These are phyloP conservation scores for Protoeuglena noctilucae DNA, from an alignment of 139 green algal genomes.

Conservation along the genomic window DNA sequence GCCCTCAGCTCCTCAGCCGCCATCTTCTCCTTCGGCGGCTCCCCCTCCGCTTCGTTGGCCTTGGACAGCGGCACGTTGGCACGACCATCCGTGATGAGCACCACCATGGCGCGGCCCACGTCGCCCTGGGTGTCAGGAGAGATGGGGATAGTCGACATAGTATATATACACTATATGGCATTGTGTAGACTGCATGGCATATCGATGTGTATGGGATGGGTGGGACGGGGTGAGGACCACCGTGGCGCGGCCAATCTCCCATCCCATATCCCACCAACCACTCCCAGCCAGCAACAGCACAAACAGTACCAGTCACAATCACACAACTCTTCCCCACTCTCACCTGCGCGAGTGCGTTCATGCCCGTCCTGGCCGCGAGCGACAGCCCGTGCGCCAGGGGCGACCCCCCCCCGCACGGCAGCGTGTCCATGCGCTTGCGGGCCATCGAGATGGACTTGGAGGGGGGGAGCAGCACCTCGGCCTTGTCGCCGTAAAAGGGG, in stretches of 20 bases:
- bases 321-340: too few relatives aligned
- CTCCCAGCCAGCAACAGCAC: too few relatives aligned
- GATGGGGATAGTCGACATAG: constrained; percentile 1
- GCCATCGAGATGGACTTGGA: constrained; percentile 97
- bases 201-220: too few relatives aligned
- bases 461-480: constrained; percentile 92
- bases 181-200: too few relatives aligned
- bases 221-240: too few relatives aligned
- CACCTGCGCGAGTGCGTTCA: constrained; percentile 9
- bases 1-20: constrained; percentile 39
- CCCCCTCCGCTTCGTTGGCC: constrained; percentile 54
- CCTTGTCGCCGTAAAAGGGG: constrained; percentile 93
- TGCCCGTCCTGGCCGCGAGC: constrained; percentile 41
- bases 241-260: too few relatives aligned
- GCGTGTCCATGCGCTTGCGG: constrained; percentile 70
- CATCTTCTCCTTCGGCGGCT: constrained; percentile 14
- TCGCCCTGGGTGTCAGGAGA: constrained; percentile 66
- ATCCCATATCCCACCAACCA: not conserved
- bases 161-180: too few relatives aligned
- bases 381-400: constrained; percentile 88
- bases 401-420: constrained; percentile 92
- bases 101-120: constrained; percentile 84
- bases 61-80: constrained; percentile 84
- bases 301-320: too few relatives aligned
- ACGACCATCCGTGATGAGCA: constrained; percentile 91